These are phyloP conservation scores for Aspergillus incahuasiensis DNA, from an alignment of 495 filamentous ascomycete species.

Conservation along the genomic window DNA sequence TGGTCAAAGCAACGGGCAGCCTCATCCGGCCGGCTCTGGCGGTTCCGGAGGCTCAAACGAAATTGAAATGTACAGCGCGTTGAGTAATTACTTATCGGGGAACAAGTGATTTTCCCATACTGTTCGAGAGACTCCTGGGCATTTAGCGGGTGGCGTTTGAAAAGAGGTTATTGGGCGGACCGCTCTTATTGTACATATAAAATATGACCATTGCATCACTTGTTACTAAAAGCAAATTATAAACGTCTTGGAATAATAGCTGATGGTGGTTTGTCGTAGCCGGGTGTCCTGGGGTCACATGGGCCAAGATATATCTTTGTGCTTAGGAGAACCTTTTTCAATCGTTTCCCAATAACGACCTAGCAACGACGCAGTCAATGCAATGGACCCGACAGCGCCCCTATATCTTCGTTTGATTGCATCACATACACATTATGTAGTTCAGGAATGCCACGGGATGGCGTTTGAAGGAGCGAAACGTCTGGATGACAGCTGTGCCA, in stretches of 20 bases:
- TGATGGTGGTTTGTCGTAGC: too few relatives aligned
- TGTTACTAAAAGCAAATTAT: background rate
- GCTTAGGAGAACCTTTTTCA: background rate
- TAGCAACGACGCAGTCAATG: background rate
- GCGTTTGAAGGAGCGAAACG: slow-evolving; percentile 1
- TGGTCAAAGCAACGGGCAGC: background rate
- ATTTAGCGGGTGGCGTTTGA: background rate
- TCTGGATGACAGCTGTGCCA: background rate
- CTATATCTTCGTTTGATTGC: background rate
- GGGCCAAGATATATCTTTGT: background rate
- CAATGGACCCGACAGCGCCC: background rate
- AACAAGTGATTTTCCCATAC: background rate
- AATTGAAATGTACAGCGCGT: background rate
- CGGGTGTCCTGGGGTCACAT: slow-evolving; percentile 2
- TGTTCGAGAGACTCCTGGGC: background rate
- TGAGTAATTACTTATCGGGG: background rate
- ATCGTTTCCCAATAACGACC: background rate
- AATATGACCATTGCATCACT: background rate
- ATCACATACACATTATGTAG: background rate
- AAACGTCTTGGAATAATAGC: too few relatives aligned
- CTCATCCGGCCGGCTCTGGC: background rate
- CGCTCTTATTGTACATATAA: background rate
- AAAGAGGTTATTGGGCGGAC: background rate
- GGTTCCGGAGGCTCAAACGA: background rate
- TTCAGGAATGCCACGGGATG: background rate